phyloP scores from a whole-genome alignment of 345 rosid species.

The Bruguiera gymnorhiza region DNA sequence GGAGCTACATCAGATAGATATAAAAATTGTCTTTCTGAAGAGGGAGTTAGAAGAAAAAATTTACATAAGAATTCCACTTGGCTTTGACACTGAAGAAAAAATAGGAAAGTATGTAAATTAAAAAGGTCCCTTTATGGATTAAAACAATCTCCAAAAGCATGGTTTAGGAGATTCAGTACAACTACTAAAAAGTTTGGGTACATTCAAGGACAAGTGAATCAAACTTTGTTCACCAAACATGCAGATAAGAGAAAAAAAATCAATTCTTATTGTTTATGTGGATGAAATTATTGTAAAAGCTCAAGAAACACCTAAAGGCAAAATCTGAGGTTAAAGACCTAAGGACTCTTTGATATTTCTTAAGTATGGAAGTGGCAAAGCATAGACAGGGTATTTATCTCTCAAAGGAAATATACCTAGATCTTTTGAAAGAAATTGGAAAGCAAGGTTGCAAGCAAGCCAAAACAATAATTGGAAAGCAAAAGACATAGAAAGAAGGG shows the following conservation, averaged over 20 bases:
- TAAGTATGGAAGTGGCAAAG: background rate
- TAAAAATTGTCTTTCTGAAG: background rate
- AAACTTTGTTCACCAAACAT: background rate
- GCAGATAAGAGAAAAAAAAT: background rate
- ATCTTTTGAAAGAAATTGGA: too few species aligned
- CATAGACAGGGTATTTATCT: background rate
- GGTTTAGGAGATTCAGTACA: background rate
- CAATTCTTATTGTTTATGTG: background rate
- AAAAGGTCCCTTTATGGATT: background rate
- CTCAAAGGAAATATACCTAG: too few species aligned
- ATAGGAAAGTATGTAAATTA: background rate
- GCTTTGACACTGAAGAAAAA: background rate
- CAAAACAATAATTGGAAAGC: too few species aligned
- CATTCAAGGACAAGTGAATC: background rate
- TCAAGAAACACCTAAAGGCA: background rate
- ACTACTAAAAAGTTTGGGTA: background rate
- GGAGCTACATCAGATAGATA: background rate
- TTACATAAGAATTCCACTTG: background rate
- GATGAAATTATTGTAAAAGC: background rate
- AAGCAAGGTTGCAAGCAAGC: too few species aligned
- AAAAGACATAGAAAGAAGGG: too few species aligned
- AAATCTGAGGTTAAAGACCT: background rate
- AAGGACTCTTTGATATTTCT: background rate
- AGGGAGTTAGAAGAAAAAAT: background rate
- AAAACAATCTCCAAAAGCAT: background rate